A percentile compares a stretch with the other conserved stretches of the same genome.
Evolutionary conservation across 169 alveolate genomes (phyloP).

Genomic region (Plasmodium reichenowi): DNA sequence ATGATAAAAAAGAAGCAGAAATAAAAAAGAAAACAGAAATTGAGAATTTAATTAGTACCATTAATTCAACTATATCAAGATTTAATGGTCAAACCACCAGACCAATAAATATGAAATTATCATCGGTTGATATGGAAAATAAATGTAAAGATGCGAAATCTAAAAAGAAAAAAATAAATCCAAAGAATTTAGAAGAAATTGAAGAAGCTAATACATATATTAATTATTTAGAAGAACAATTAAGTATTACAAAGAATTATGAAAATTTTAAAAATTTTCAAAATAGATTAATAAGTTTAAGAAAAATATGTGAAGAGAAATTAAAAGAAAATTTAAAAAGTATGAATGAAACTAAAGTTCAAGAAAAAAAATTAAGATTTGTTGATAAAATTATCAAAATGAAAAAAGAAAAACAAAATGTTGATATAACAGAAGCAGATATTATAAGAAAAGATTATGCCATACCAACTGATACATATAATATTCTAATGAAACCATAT

Average conservation of each 20-base stretch:
- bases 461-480: slow-evolving; percentile 48
- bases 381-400: slow-evolving; percentile 61
- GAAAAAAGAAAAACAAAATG: slow-evolving; percentile 66
- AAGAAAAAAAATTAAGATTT: slow-evolving; percentile 49
- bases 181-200: slow-evolving; percentile 58
- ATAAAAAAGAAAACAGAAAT: slow-evolving; percentile 33
- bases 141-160: slow-evolving; percentile 58
- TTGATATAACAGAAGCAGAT: slow-evolving; percentile 30
- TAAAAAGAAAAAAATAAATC: slow-evolving; percentile 50
- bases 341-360: slow-evolving; percentile 33
- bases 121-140: slow-evolving; percentile 47
- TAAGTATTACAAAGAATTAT: slow-evolving; percentile 55
- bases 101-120: slow-evolving; percentile 36
- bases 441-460: slow-evolving; percentile 39
- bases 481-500: slow-evolving; percentile 38
- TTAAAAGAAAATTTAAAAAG: slow-evolving; percentile 40
- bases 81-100: slow-evolving; percentile 51
- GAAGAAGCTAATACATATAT: slow-evolving; percentile 71
- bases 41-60: slow-evolving; percentile 23
- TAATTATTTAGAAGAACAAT: slow-evolving; percentile 68
- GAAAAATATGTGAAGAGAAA: slow-evolving; percentile 52
- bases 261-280: slow-evolving; percentile 67
- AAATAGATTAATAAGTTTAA: slow-evolving; percentile 30
- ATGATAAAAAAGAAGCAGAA: slow-evolving; percentile 64
- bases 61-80: slow-evolving; percentile 31